Base-by-base conservation (phyloP, 208 protist genomes). In the Wallacemonas sp. region DNA sequence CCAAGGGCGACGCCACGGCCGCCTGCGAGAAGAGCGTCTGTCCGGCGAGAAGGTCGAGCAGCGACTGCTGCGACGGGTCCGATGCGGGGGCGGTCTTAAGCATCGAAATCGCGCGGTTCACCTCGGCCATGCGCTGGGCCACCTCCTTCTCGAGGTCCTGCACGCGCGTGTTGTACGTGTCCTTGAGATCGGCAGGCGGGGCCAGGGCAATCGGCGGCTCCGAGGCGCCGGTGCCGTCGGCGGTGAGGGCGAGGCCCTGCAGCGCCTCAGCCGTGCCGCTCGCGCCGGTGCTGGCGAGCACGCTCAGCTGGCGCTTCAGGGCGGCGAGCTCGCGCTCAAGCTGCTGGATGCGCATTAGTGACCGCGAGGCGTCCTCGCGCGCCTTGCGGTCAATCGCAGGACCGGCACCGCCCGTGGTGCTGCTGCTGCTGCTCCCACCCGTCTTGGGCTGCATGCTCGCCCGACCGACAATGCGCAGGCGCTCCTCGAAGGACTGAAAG, bases 401-500 rank as follows among this genome's bases (percentile, higher is more conserved):
- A 29, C 29, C 46, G 41, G 54, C n/a, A n/a, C n/a, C n/a, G n/a
- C n/a, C n/a, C n/a, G n/a, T n/a, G n/a, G n/a, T n/a, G n/a, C n/a
- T n/a, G n/a, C n/a, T 57, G 44, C 55, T 48, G 36, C 29, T 2
- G 22, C 54, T 31, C 10, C 63, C 36, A 2, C 45, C n/a, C 18
- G 55, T 25, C 28, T 67, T 69, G 3, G 72, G 79, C 66, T 86
- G 84, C 74, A 92, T 78, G 11, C 82, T 72, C 18, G 87, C 86
- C 16, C 90, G 75, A 36, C 90, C 87, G 48, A 95, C 86, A 31
- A 95, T 89, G 49, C 90, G 85, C 12, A 95, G 74, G 0, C 90
- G 90, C 65, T 95, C 90, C 70, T 95, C 90, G 48, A 93, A 68
- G 11, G 82, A 74, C 74, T 90, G 80, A 81, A 82, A 93, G 33